Conservation (phyloP, 1,139 yeast species). For the Saccharomyces uvarum region DNA sequence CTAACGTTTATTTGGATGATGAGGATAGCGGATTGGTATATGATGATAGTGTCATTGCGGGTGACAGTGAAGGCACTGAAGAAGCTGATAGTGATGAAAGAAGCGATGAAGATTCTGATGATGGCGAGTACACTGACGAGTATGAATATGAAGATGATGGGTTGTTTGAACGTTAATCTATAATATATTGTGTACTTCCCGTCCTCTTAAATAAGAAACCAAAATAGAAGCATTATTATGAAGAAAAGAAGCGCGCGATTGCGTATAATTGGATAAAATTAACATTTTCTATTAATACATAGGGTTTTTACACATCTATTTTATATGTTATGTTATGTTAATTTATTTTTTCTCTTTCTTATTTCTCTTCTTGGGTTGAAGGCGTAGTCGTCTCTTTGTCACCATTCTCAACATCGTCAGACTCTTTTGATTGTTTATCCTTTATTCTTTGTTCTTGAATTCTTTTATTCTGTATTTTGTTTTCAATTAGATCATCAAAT, state of each 20-base stretch:
- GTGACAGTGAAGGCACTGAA: slow-evolving; percentile 13
- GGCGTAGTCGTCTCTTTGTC: neutral
- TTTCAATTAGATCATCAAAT: slow-evolving; percentile 92
- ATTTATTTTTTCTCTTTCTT: neutral
- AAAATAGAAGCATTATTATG: neutral
- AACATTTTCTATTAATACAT: neutral
- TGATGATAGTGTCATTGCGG: slow-evolving; percentile 27
- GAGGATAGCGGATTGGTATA: slow-evolving; percentile 29
- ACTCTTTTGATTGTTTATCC: slow-evolving; percentile 10
- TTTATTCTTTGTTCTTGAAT: slow-evolving; percentile 34
- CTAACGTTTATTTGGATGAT: slow-evolving; percentile 50
- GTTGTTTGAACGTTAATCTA: slow-evolving; percentile 39
- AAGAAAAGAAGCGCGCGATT: neutral
- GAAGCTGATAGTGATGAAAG: slow-evolving; percentile 24
- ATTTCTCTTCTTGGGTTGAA: neutral
- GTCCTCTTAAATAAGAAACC: neutral
- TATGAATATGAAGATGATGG: slow-evolving; percentile 36
- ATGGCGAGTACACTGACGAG: slow-evolving; percentile 36
- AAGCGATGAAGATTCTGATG: slow-evolving; percentile 34
- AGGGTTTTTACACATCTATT: neutral
- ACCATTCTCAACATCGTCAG: neutral
- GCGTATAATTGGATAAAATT: neutral
- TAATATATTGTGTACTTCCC: neutral
- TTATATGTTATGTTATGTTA: neutral
- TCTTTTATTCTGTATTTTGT: slow-evolving; percentile 77